Conservation (phyloP, 2,329 filamentous ascomycete species). For the Talaromyces atroroseus region DNA sequence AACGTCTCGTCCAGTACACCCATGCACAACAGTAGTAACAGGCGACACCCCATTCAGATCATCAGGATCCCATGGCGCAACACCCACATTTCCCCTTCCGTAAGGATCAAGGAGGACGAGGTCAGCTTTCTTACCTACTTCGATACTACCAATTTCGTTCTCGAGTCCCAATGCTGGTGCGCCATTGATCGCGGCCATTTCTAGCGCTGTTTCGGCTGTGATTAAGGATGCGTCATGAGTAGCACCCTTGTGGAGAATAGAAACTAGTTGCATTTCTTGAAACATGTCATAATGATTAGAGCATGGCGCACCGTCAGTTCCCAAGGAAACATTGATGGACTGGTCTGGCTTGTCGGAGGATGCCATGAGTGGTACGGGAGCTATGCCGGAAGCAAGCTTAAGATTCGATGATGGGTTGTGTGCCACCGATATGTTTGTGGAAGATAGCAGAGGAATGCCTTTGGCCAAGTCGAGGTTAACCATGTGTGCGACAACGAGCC, state of each 20-base stretch:
- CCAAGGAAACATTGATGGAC: conserved; percentile 40
- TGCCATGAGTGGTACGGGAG: conserved; percentile 41
- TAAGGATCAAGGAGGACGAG: conserved; percentile 25
- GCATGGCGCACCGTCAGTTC: conserved; percentile 48
- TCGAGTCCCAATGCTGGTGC: conserved; percentile 42
- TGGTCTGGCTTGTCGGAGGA: background rate
- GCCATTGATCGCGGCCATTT: conserved; percentile 48
- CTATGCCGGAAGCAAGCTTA: conserved; percentile 47
- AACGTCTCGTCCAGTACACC: conserved; percentile 38
- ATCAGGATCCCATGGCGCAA: conserved; percentile 31
- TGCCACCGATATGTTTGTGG: conserved; percentile 38
- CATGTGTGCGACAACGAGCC: conserved; percentile 44
- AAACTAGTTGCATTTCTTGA: conserved; percentile 46
- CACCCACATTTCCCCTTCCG: conserved; percentile 21
- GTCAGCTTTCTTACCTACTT: conserved; percentile 22
- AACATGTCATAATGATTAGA: conserved; percentile 47
- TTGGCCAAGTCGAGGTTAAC: conserved; percentile 39
- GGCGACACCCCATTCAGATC: conserved; percentile 18
- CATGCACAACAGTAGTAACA: conserved; percentile 36
- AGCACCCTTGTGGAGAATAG: conserved; percentile 41
- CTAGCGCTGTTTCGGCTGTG: conserved; percentile 40
- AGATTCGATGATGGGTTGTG: conserved; percentile 47
- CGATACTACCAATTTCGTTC: conserved; percentile 29
- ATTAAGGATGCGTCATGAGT: conserved; percentile 35
- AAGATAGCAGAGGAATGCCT: conserved; percentile 35